phyloP scores from a whole-genome alignment of 768 basidiomycete genomes.

The Fistulinella prunicolor region DNA sequence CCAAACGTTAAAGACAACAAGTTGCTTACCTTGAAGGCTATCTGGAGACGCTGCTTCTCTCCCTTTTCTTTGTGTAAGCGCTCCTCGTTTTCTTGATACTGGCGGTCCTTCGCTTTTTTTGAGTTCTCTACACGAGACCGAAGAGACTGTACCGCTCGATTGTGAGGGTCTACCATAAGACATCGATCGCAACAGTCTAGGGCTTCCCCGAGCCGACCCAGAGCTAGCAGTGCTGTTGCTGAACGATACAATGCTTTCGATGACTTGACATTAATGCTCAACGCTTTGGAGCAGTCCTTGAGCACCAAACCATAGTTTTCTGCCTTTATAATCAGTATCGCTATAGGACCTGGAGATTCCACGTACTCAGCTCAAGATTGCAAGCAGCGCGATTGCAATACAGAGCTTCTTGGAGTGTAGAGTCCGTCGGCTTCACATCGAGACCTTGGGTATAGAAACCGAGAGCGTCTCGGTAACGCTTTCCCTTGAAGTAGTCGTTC shows the following conservation, averaged over 20 bases:
- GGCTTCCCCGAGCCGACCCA: slow-evolving; percentile 78
- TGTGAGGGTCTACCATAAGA: slow-evolving; percentile 54
- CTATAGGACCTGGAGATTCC: not conserved
- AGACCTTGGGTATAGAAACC: slow-evolving; percentile 90
- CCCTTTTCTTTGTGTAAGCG: slow-evolving; percentile 49
- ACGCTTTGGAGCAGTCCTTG: slow-evolving; percentile 75
- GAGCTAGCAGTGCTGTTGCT: slow-evolving; percentile 66
- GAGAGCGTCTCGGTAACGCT: slow-evolving; percentile 81
- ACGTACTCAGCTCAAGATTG: slow-evolving; percentile 82
- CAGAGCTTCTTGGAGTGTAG: slow-evolving; percentile 57
- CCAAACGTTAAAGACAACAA: slow-evolving; percentile 1
- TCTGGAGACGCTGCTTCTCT: slow-evolving; percentile 48
- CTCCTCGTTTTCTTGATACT: slow-evolving; percentile 49
- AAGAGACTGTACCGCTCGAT: slow-evolving; percentile 49
- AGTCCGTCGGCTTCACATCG: slow-evolving; percentile 75
- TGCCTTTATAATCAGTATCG: slow-evolving; percentile 27
- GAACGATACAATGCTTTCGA: slow-evolving; percentile 90
- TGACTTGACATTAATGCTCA: slow-evolving; percentile 58
- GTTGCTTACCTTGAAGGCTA: slow-evolving; percentile 61
- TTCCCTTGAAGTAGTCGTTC: slow-evolving; percentile 89
- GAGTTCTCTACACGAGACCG: slow-evolving; percentile 45
- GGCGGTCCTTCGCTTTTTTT: slow-evolving; percentile 50
- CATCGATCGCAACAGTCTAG: slow-evolving; percentile 78
- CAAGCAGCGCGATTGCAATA: slow-evolving; percentile 91
- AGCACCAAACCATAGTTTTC: slow-evolving; percentile 90